phyloP scores from a whole-genome alignment of 2,329 filamentous ascomycete genomes.

The Ophiostoma sp. region DNA sequence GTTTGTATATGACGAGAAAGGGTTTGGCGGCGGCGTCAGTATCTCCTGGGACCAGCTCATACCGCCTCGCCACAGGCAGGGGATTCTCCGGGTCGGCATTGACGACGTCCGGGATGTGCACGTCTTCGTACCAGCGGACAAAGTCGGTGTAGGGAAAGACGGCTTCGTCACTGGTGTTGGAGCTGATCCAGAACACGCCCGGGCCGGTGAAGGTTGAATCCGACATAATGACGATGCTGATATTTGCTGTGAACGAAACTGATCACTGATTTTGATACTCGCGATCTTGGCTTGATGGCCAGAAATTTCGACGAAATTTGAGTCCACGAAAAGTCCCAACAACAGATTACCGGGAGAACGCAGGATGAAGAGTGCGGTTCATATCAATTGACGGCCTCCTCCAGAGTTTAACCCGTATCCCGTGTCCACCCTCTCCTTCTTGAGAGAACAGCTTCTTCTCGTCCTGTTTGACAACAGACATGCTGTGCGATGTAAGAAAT shows the following conservation, averaged over 20 bases:
- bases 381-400: background rate
- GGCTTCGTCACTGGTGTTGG: constrained; percentile 19
- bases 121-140: constrained; percentile 31
- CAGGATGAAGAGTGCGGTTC: background rate
- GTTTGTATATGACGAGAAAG: constrained; percentile 30
- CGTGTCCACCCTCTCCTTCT: background rate
- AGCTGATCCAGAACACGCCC: constrained; percentile 28
- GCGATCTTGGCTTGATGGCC: background rate
- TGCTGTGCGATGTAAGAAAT: background rate
- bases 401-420: background rate
- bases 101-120: constrained; percentile 33
- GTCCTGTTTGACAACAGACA: background rate
- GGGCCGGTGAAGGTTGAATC: background rate
- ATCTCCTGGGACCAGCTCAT: constrained; percentile 17
- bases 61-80: constrained; percentile 30
- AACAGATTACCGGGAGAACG: no score
- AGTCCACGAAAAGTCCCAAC: background rate
- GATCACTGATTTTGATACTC: no score
- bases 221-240: background rate
- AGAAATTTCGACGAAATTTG: background rate
- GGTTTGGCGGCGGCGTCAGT: background rate
- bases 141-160: constrained; percentile 25
- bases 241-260: no score
- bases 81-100: constrained; percentile 22
- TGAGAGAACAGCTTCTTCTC: background rate